Evolutionary conservation across 805 yeast species (phyloP).

Genomic region (Cyberlindnera samutprakarnensis): DNA sequence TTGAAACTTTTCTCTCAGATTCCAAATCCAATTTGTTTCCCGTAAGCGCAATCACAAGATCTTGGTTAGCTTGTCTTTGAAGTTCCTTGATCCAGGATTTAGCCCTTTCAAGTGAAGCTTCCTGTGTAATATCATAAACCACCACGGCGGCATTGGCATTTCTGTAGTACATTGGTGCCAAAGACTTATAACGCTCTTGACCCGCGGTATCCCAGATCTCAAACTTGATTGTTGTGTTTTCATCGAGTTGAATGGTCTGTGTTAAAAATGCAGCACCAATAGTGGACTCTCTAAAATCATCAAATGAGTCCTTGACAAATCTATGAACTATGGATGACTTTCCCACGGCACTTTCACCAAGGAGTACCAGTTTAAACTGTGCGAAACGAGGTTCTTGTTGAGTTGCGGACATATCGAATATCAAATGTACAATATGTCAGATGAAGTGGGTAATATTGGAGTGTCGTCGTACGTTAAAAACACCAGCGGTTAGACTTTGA

Average conservation of each 20-base stretch:
- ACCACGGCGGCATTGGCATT: slow-evolving; percentile 76
- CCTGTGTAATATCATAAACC: slow-evolving; percentile 68
- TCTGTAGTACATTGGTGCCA: slow-evolving; percentile 80
- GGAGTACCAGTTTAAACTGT: slow-evolving; percentile 52
- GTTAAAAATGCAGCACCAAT: slow-evolving; percentile 83
- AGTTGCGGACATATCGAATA: slow-evolving; percentile 2
- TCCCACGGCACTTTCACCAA: slow-evolving; percentile 67
- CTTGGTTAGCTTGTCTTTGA: slow-evolving; percentile 57
- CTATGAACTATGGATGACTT: slow-evolving; percentile 61
- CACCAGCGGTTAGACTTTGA: too few relatives aligned
- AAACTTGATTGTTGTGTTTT: slow-evolving; percentile 49
- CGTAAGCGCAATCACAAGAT: slow-evolving; percentile 59
- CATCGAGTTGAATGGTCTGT: slow-evolving; percentile 53
- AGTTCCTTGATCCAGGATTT: slow-evolving; percentile 73
- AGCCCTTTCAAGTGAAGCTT: slow-evolving; percentile 57
- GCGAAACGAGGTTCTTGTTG: slow-evolving; percentile 29
- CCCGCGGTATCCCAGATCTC: slow-evolving; percentile 90
- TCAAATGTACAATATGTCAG: too few relatives aligned
- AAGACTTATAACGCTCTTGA: slow-evolving; percentile 68
- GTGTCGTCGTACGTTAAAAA: too few relatives aligned
- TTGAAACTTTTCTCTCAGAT: slow-evolving; percentile 36
- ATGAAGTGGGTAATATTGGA: slow-evolving; percentile 1
- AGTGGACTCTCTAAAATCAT: slow-evolving; percentile 68
- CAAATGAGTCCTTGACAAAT: slow-evolving; percentile 67
- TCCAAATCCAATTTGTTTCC: slow-evolving; percentile 70